These are phyloP conservation scores for Populus alba DNA, from an alignment of 345 rosid genomes.

Conservation along the genomic window DNA sequence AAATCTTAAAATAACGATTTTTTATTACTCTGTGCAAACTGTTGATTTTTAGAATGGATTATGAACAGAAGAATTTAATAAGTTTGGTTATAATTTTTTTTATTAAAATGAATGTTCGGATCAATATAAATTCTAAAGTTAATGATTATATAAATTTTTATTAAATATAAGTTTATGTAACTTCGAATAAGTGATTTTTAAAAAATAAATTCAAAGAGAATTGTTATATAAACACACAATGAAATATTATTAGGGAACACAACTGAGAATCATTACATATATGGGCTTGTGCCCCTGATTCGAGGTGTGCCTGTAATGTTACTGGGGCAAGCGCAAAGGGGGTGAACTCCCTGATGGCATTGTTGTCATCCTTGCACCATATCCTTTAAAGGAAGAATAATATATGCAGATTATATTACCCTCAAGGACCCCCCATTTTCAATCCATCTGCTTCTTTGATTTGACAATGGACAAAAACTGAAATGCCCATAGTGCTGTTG, in stretches of 20 bases:
- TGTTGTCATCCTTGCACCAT: neutral
- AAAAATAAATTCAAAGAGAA: too few relatives aligned
- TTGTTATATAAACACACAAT: too few relatives aligned
- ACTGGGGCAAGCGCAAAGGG: neutral
- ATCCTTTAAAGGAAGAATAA: neutral
- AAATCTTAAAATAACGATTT: too few relatives aligned
- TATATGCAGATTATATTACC: neutral
- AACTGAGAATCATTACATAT: neutral
- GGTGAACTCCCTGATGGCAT: neutral
- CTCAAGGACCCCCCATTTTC: neutral
- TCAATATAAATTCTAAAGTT: too few relatives aligned
- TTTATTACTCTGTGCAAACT: too few relatives aligned
- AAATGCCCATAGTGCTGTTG: neutral
- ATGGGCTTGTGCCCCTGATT: neutral
- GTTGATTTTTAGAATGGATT: too few relatives aligned
- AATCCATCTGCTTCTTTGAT: neutral
- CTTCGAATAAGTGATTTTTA: too few relatives aligned
- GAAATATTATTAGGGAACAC: neutral
- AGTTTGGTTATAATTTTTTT: too few relatives aligned
- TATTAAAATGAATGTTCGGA: rapidly evolving
- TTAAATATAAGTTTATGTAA: too few relatives aligned
- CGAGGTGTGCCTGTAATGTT: neutral
- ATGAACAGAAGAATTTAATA: too few relatives aligned
- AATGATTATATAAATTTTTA: rapidly evolving
- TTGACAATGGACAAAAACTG: neutral